Evolutionary conservation across 2,329 filamentous ascomycete species (phyloP), one percentile per base, ranked within the genome.

Genomic region (Knoxdaviesia proteae): DNA sequence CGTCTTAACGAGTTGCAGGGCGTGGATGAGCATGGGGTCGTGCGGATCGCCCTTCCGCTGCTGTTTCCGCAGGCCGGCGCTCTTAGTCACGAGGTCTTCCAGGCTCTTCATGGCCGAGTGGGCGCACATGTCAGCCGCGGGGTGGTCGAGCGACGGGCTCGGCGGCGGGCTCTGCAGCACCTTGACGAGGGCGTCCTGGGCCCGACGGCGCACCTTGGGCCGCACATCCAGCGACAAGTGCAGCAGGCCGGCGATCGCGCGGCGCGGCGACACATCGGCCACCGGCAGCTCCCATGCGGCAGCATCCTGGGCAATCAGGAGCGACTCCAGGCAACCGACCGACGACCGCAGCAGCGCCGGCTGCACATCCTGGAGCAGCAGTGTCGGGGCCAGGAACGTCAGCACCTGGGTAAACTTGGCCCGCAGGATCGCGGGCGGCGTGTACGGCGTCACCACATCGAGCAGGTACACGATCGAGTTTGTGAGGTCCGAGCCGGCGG

Each of bases 391-490:
- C 50, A 98, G 73, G 47, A 81, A 77, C 33, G 78, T 76, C 47
- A 98, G 76, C 53, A 98, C 94, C 59, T 92, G 83, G 32, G 83
- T 80, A 64, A 98, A 98, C 60, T 96, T 94, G 50, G 84, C 81
- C 54, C 87, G 83, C 45, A 98, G 79, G 46, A 98, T 77, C 46
- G 87, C 75, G 47, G 83, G 73, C 43, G 90, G 84, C 47, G 87
- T 77, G 61, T 78, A 82, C 46, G 82, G 81, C 10, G 86, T 90
- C 51, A 94, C 74, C 50, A 93, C 68, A 61, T 98, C 88, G 64
- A 98, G 84, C 10, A 98, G 77, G 61, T 98, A 98, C 51, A 98
- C 81, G 49, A 92, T 80, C 3, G 88, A 83, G 29, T 81, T 77
- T 33, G 83, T 80, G 47, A 92, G 67, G 49, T 92, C 84, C 57